These are phyloP conservation scores for Trypanosoma rangeli DNA, from an alignment of 208 protist genomes.

Conservation along the genomic window DNA sequence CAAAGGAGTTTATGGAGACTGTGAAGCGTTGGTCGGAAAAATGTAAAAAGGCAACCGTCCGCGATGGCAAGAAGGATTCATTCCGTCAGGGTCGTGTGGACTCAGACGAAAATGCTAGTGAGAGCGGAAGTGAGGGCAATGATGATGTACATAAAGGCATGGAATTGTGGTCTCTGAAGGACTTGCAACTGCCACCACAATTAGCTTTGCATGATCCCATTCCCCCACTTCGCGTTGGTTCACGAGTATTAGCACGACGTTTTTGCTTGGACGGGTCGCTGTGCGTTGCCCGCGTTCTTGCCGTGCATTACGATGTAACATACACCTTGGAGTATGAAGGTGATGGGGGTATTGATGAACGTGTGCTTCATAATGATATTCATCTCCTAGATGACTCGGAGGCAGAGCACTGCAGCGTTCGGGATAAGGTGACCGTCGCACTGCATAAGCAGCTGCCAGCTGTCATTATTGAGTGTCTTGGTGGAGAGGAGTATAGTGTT, in stretches of 20 bases:
- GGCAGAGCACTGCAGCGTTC: slow-evolving; percentile 55
- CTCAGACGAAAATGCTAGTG: neutral
- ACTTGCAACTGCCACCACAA: slow-evolving; percentile 48
- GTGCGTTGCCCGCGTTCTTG: slow-evolving; percentile 47
- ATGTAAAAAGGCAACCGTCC: neutral
- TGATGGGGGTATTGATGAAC: slow-evolving; percentile 50
- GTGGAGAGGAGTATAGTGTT: slow-evolving; percentile 51
- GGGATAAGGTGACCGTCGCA: slow-evolving; percentile 56
- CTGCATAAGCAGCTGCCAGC: slow-evolving; percentile 49
- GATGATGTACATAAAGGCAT: slow-evolving; percentile 15
- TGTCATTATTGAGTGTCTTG: slow-evolving; percentile 52
- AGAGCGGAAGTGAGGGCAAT: neutral
- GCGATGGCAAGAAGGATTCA: neutral
- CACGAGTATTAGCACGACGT: slow-evolving; percentile 50
- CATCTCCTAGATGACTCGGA: slow-evolving; percentile 43
- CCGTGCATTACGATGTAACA: slow-evolving; percentile 50
- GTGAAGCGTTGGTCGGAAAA: neutral
- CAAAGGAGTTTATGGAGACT: slow-evolving; percentile 3
- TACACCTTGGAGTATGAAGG: slow-evolving; percentile 61
- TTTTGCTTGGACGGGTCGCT: slow-evolving; percentile 45
- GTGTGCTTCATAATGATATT: slow-evolving; percentile 72
- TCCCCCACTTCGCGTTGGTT: slow-evolving; percentile 53
- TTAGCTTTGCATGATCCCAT: slow-evolving; percentile 45
- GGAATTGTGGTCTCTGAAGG: slow-evolving; percentile 35
- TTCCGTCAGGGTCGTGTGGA: slow-evolving; percentile 10